Conservation (phyloP, 805 yeast genomes). For the Candida boidinii region DNA sequence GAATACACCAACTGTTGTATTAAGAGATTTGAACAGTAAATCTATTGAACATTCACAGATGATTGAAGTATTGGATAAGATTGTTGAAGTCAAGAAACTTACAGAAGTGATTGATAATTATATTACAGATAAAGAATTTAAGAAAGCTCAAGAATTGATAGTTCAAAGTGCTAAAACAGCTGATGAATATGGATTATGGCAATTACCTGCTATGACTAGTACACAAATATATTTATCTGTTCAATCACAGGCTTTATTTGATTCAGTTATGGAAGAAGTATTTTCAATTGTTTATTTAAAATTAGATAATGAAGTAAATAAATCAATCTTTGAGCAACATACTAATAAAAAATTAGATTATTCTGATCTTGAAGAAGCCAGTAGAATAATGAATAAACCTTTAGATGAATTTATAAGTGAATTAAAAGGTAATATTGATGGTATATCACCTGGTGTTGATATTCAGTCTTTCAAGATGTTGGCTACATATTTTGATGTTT, state of each 20-base stretch:
- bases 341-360: slow-evolving; percentile 8
- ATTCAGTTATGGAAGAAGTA: slow-evolving; percentile 68
- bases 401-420: slow-evolving; percentile 27
- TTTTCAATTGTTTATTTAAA: slow-evolving; percentile 38
- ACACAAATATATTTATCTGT: slow-evolving; percentile 42
- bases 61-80: slow-evolving; percentile 60
- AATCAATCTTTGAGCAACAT: slow-evolving; percentile 20
- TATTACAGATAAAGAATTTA: slow-evolving; percentile 63
- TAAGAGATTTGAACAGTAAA: slow-evolving; percentile 57
- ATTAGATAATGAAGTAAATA: slow-evolving; percentile 12
- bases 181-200: slow-evolving; percentile 46
- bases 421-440: slow-evolving; percentile 13
- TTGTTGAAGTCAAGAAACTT: slow-evolving; percentile 48
- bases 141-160: slow-evolving; percentile 31
- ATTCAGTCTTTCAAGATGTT: slow-evolving; percentile 14
- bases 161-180: slow-evolving; percentile 34
- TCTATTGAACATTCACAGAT: slow-evolving; percentile 57
- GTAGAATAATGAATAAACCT: slow-evolving; percentile 22
- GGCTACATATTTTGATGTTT: slow-evolving; percentile 10
- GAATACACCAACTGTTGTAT: slow-evolving; percentile 42
- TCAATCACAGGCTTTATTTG: slow-evolving; percentile 57
- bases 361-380: slow-evolving; percentile 18
- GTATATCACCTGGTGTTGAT: slow-evolving; percentile 17
- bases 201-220: slow-evolving; percentile 42
- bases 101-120: slow-evolving; percentile 59